Evolutionary conservation across 257 asterid species (phyloP).

Genomic region (Jaltomata sinuosa): DNA sequence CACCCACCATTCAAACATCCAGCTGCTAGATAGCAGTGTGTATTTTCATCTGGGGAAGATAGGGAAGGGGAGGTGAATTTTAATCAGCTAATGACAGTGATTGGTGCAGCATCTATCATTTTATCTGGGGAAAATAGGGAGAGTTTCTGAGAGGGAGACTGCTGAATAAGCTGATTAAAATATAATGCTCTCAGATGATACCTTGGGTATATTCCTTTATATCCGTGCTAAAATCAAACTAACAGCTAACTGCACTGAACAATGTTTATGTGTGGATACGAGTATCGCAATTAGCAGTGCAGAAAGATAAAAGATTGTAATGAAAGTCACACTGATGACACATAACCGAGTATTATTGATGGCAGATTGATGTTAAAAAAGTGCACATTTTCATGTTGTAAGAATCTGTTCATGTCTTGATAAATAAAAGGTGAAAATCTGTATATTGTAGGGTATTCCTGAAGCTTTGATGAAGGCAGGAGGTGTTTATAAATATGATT

Average conservation of each 20-base stretch:
- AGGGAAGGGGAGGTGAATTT: background rate
- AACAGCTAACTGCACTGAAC: background rate
- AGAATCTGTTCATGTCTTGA: background rate
- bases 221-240: background rate
- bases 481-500: slow-evolving; percentile 83
- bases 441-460: slow-evolving; percentile 62
- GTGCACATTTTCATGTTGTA: background rate
- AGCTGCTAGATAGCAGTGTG: background rate
- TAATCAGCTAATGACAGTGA: background rate
- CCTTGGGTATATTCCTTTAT: background rate
- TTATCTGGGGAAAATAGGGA: background rate
- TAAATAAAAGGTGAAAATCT: slow-evolving; percentile 1
- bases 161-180: background rate
- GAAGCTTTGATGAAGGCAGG: slow-evolving; percentile 98
- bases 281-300: background rate
- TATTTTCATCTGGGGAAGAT: background rate
- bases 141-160: background rate
- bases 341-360: background rate
- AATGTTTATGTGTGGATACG: background rate
- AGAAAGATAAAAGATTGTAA: background rate
- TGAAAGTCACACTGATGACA: background rate
- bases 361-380: background rate
- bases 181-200: background rate
- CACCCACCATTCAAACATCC: background rate
- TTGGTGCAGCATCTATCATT: background rate